These are phyloP conservation scores for Sclerotinia sclerotiorum DNA, from an alignment of 2,329 filamentous ascomycete species.

Conservation along the genomic window DNA sequence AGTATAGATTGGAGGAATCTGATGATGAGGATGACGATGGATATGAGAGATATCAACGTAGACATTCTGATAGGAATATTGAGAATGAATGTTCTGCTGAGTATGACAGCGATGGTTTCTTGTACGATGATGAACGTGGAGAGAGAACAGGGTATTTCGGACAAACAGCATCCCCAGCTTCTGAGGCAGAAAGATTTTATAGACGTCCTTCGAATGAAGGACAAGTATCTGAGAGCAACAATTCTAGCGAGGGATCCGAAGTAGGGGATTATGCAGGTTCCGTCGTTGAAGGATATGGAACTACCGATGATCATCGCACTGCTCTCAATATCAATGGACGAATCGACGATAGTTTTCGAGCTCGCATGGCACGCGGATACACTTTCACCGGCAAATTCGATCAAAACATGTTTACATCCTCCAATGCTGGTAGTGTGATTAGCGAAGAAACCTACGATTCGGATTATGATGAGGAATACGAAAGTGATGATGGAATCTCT, in stretches of 20 bases:
- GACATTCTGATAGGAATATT: neutral
- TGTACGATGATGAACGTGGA: neutral
- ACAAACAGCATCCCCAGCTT: neutral
- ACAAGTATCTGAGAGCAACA: neutral
- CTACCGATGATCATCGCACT: neutral
- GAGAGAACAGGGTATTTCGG: neutral
- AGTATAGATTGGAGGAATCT: neutral
- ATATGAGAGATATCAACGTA: neutral
- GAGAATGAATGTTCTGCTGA: neutral
- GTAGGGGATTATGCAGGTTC: constrained; percentile 11
- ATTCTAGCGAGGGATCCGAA: neutral
- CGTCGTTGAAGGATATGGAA: constrained; percentile 5
- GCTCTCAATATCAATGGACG: neutral
- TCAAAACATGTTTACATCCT: neutral
- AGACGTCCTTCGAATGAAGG: neutral
- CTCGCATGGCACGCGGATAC: neutral
- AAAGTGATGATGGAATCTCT: neutral
- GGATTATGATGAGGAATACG: neutral
- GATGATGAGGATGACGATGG: neutral
- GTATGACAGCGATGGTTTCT: constrained; percentile 9
- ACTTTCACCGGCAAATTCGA: neutral
- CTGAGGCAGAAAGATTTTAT: neutral
- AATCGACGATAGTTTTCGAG: neutral
- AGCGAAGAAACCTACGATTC: constrained; percentile 4
- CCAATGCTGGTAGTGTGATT: neutral